Evolutionary conservation across 2,329 filamentous ascomycete genomes (phyloP).

Genomic region (Cladosporium sp.): DNA sequence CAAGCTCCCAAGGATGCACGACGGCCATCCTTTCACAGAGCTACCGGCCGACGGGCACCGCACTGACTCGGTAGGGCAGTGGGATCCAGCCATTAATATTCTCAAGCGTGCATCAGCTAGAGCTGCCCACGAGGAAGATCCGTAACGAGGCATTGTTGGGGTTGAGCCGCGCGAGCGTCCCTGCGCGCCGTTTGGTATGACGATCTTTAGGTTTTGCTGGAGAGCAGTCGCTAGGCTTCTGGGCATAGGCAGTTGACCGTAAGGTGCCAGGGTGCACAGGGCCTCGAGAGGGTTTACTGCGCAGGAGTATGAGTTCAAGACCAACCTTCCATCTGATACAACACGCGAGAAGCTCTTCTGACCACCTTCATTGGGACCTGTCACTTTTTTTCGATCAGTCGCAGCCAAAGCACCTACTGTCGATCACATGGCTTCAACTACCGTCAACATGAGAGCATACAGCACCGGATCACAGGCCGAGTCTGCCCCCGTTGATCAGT

Average conservation of each 20-base stretch:
- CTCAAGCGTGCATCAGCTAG: constrained; percentile 8
- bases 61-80: neutral
- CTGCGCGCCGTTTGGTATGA: constrained; percentile 3
- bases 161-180: neutral
- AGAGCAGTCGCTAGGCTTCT: neutral
- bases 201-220: constrained; percentile 1
- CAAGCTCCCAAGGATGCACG: too few species aligned
- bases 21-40: too few species aligned
- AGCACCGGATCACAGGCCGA: neutral
- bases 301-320: neutral
- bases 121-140: constrained; percentile 5
- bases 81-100: neutral
- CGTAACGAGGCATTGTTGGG: constrained; percentile 10
- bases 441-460: neutral
- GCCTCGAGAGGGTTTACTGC: too few species aligned
- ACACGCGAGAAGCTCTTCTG: neutral
- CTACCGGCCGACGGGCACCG: neutral
- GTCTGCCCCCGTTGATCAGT: neutral
- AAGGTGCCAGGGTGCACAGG: neutral
- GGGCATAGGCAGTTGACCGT: neutral
- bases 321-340: neutral
- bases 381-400: neutral
- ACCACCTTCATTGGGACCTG: neutral
- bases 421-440: neutral
- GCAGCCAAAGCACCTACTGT: neutral